Conservation (phyloP, 129 eudicot genomes). For the Artemisia annua region DNA sequence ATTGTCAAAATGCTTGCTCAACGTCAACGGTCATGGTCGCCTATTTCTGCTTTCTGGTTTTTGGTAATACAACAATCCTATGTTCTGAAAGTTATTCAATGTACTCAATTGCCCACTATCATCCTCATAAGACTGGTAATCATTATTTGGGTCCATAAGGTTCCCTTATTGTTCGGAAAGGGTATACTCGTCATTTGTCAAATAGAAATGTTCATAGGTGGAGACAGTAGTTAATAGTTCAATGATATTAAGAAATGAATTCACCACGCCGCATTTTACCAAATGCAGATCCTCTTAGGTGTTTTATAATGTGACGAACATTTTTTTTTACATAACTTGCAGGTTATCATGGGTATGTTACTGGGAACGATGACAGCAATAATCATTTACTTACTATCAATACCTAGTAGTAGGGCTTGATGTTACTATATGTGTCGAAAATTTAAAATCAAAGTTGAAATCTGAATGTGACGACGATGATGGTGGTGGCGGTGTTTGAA, state of each 20-base stretch:
- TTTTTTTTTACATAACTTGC: slow-evolving; percentile 5
- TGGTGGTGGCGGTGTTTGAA: slow-evolving; percentile 13
- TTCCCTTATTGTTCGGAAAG: background rate
- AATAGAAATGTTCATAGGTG: background rate
- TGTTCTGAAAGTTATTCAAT: background rate
- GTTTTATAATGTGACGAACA: too few species aligned
- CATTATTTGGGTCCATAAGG: background rate
- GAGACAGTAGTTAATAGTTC: too few species aligned
- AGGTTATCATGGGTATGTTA: slow-evolving; percentile 73
- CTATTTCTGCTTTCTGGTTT: background rate
- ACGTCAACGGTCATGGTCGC: background rate
- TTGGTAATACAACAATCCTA: background rate
- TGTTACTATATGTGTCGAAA: slow-evolving; percentile 4
- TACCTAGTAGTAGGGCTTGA: slow-evolving; percentile 33
- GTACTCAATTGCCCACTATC: background rate
- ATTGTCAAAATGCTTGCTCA: background rate
- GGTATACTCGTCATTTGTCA: slow-evolving; percentile 8
- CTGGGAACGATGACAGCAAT: slow-evolving; percentile 58
- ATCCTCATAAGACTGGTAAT: too few species aligned
- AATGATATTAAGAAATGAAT: too few species aligned
- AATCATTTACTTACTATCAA: slow-evolving; percentile 36
- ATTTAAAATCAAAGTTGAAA: background rate
- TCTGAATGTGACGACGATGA: slow-evolving; percentile 7
- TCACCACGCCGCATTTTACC: too few species aligned
- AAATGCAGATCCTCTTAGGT: too few species aligned